Base-by-base conservation (phyloP, 192 early-diverging fungal species). In the Pecoramyces ruminantium region DNA sequence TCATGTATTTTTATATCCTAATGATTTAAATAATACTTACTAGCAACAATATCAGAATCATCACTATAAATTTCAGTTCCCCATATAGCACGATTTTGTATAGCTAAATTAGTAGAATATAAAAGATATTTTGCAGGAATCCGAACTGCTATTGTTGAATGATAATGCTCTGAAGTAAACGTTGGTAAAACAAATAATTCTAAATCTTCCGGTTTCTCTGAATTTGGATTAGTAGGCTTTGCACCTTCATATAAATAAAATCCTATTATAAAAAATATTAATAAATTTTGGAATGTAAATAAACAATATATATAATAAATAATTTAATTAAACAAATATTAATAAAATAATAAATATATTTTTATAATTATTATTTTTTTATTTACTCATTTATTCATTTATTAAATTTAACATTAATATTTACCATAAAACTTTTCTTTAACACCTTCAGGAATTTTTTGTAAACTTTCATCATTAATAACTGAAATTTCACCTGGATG, bases 21-120 rank as follows among this genome's bases (percentile, higher is more conserved):
- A n/a, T n/a, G n/a, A n/a, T n/a, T n/a, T n/a, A 78, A 29, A 34
- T 78, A 78, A 21, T 9, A 83, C 87, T 79, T 87, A 94, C 93
- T 91, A 18, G 93, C 92, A 27, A 95, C 93, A 38, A 94, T 83
- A 79, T 95, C 94, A 11, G 93, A 93, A 82, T 95, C 94, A 80
- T 95, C 94, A 0, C 92, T 92, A 81, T 95, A 95, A 30, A 95
- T 84, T 80, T 93, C 94, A 2, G 94, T 95, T 28, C 94, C 94
- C 94, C 94, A 95, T 8, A 95, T 16, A 6, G 91, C 92, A 28
- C 87, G 86, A 78, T 84, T 87, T 79, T 88, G 82, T 9, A 94
- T 89, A 29, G 88, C 91, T 13, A 85, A 78, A 83, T 95, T 94
- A 34, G 81, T 79, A 77, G 86, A 81, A 81, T 87, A 94, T 0